Base-by-base conservation (phyloP, 768 basidiomycete genomes). In the Auriculariales sp. region DNA sequence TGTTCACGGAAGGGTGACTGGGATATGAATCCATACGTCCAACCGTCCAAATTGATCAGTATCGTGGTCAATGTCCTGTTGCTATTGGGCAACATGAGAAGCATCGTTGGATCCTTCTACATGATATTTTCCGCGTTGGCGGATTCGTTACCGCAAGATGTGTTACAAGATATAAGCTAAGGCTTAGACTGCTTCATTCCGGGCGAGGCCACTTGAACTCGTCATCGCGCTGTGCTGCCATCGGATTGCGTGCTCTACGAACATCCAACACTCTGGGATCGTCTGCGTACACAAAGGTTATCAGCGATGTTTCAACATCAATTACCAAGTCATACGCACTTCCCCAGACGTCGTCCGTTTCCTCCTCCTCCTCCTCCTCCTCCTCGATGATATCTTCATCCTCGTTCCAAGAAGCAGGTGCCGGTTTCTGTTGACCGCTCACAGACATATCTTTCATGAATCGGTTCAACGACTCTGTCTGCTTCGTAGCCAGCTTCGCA, bases 391-490 rank as follows among this genome's bases (percentile, higher is more conserved):
- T 15, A 28, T 78, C 77, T 17, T 70, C 73, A 10, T 73, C 69
- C 3, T 70, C 69, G 54, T 80, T 76, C 81, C 83, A 88, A 49
- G 68, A 55, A 14, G 74, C 74, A 22, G 66, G 71, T 12, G 65
- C 66, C 0, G 85, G 84, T 59, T 86, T 78, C 55, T 66, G 69
- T 45, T 68, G 73, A 22, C 75, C 77, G 66, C 90, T 87, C 30
- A 93, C 72, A 4, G 72, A 70, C 30, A 93, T 74, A 62, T 93
- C 91, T 49, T 75, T 71, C 80, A 93, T 80, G 52, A 91, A 63
- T 39, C 83, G 71, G 56, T 71, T 74, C 68, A 93, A 70, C 0
- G 83, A 87, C 49, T 90, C 89, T 25, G 78, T 71, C 60, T 90
- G 89, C 36, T 70, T 68, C 32, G 73, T 76, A 48, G 76, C 71